Evolutionary conservation across 1,139 yeast genomes (phyloP), one percentile per base, ranked within the genome.

Genomic region (Kodamaea plutei): DNA sequence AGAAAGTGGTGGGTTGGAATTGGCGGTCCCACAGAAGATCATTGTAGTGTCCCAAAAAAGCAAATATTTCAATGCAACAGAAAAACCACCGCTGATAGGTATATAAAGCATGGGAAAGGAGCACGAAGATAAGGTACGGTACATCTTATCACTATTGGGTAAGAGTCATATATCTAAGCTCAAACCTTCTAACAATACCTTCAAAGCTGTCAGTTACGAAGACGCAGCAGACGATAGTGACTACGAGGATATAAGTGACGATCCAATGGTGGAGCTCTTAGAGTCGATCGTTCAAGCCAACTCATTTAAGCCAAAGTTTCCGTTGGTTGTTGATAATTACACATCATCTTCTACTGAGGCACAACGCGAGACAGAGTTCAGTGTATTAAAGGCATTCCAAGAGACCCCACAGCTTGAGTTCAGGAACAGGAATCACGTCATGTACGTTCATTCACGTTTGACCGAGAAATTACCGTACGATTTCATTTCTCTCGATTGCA

Each of bases 401-500:
- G 25, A 17, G n/a, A 23, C 37, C 20, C 34, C 37, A 1, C 26
- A 25, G 3, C 29, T 39, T 14, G 23, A 30, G 8, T 43, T 47
- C 15, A 22, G 29, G 21, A 25, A 22, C 9, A 40, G 41, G 6
- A 8, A 23, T 7, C 60, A 54, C 35, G 25, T 37, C n/a, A 26
- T 26, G 5, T 56, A 47, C 32, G 28, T 50, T 6, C 36, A 38
- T 17, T 35, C 30, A 15, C 64, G 67, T 26, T 56, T 84, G 15
- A 43, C 38, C 13, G 55, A 52, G 17, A 63, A 68, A 17, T 64
- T 84, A 17, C 83, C 88, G 0, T 44, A 54, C 3, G 48, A 57
- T 26, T 73, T 67, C 55, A 56, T 60, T 29, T 59, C 64, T 0
- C 62, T 85, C 28, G 97, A 91, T 56, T 91, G 96, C 0, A 84